Conservation (phyloP, 352 stramenopile genomes). For the Globisporangium splendens region DNA sequence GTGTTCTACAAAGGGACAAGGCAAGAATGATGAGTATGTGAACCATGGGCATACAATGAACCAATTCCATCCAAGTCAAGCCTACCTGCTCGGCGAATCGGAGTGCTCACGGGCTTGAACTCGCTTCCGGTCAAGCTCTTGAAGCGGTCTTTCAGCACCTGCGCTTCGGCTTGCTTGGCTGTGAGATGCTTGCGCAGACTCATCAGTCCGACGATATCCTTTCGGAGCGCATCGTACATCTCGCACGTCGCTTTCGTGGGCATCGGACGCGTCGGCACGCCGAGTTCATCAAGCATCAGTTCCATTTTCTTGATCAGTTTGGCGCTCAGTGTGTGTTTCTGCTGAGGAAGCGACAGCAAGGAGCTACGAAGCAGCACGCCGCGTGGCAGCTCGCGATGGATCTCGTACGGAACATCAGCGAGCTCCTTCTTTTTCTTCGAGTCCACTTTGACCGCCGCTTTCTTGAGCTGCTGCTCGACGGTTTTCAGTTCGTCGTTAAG, state of each 20-base stretch:
- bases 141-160: slow-evolving; percentile 49
- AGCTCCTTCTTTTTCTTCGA: slow-evolving; percentile 76
- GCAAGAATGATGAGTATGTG: not conserved
- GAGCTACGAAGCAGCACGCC: slow-evolving; percentile 61
- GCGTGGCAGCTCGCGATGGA: slow-evolving; percentile 40
- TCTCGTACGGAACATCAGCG: slow-evolving; percentile 53
- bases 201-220: slow-evolving; percentile 55
- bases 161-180: slow-evolving; percentile 51
- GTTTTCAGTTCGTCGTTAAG: slow-evolving; percentile 52
- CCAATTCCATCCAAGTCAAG: not conserved
- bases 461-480: slow-evolving; percentile 71
- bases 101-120: slow-evolving; percentile 41
- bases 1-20: slow-evolving; percentile 20
- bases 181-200: slow-evolving; percentile 56
- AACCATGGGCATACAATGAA: too few relatives aligned
- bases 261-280: slow-evolving; percentile 63
- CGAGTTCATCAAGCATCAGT: slow-evolving; percentile 61
- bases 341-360: slow-evolving; percentile 42
- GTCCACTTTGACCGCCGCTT: slow-evolving; percentile 52
- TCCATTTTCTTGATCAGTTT: slow-evolving; percentile 73
- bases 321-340: slow-evolving; percentile 46
- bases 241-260: slow-evolving; percentile 63
- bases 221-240: slow-evolving; percentile 52
- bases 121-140: slow-evolving; percentile 47
- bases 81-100: slow-evolving; percentile 34